Percentiles rank a stretch among this genome's conserved stretches.
Evolutionary conservation across 441 rosid genomes (phyloP).

Genomic region (Isatis lusitanica): DNA sequence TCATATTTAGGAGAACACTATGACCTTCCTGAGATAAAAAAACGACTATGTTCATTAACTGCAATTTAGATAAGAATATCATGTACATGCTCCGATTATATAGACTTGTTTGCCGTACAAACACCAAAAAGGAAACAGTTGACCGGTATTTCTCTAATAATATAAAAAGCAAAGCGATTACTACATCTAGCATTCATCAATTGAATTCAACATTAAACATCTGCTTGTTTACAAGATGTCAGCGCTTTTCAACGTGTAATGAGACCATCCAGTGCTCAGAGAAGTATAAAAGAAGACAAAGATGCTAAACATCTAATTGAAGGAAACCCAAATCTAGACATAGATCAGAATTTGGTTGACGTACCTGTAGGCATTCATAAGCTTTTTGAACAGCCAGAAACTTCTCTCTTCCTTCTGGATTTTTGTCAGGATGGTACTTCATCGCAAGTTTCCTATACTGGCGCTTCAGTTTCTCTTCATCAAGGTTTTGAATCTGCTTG

Average conservation of each 20-base stretch:
- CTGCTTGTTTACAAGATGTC: background rate
- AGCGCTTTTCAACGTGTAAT: conserved; percentile 11
- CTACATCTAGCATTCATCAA: conserved; percentile 18
- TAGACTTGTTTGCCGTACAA: background rate
- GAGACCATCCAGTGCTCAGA: conserved; percentile 17
- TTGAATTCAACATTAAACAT: conserved; percentile 12
- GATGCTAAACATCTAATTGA: background rate
- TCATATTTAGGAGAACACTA: conserved; percentile 14
- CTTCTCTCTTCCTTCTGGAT: conserved; percentile 99
- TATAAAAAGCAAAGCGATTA: background rate
- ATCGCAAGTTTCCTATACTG: conserved; percentile 99
- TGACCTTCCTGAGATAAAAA: conserved; percentile 3
- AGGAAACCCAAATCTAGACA: conserved; percentile 8
- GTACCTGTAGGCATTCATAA: conserved; percentile 98
- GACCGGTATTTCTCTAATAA: background rate
- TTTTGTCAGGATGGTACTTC: conserved; percentile 99
- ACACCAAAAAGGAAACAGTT: conserved; percentile 2
- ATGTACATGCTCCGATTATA: background rate
- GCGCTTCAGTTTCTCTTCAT: conserved; percentile 98
- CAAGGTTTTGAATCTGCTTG: conserved; percentile 93
- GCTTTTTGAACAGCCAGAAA: conserved; percentile 99
- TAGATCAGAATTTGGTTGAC: conserved; percentile 18
- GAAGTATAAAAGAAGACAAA: background rate
- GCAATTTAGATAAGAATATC: background rate
- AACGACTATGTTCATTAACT: background rate